Evolutionary conservation across 352 stramenopile species (phyloP).

Genomic region (Phytophthora pistaciae): DNA sequence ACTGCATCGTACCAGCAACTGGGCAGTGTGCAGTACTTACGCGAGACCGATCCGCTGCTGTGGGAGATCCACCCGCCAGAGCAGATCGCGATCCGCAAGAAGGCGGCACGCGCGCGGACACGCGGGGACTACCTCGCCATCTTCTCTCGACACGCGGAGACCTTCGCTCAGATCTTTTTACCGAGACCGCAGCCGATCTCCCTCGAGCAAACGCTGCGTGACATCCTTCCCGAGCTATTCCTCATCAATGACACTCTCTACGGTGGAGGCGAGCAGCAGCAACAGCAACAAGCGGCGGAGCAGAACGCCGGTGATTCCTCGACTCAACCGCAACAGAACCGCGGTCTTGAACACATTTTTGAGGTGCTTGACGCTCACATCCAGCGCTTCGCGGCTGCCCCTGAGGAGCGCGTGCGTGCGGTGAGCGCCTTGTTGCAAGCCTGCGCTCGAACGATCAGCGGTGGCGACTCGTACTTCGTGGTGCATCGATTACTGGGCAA

Average conservation of each 20-base stretch:
- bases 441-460: constrained; percentile 79
- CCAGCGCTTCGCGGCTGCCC: constrained; percentile 67
- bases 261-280: constrained; percentile 62
- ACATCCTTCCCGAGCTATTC: constrained; percentile 81
- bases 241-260: constrained; percentile 86
- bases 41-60: constrained; percentile 82
- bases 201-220: constrained; percentile 80
- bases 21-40: constrained; percentile 80
- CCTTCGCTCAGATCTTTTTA: constrained; percentile 79
- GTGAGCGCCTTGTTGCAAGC: constrained; percentile 79
- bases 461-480: constrained; percentile 85
- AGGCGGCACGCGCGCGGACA: constrained; percentile 58
- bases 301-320: constrained; percentile 7
- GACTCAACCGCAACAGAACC: constrained; percentile 42
- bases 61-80: constrained; percentile 88
- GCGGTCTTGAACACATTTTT: constrained; percentile 82
- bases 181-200: constrained; percentile 75
- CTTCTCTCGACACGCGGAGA: constrained; percentile 66
- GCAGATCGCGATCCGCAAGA: constrained; percentile 78
- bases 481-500: constrained; percentile 80
- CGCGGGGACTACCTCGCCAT: constrained; percentile 73
- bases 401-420: constrained; percentile 70
- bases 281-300: constrained; percentile 26
- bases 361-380: constrained; percentile 80
- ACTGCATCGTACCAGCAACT: constrained; percentile 64